Percentiles rank a stretch among this genome's conserved stretches.
Evolutionary conservation across 345 rosid genomes (phyloP).

Genomic region (Populus ilicifolia): DNA sequence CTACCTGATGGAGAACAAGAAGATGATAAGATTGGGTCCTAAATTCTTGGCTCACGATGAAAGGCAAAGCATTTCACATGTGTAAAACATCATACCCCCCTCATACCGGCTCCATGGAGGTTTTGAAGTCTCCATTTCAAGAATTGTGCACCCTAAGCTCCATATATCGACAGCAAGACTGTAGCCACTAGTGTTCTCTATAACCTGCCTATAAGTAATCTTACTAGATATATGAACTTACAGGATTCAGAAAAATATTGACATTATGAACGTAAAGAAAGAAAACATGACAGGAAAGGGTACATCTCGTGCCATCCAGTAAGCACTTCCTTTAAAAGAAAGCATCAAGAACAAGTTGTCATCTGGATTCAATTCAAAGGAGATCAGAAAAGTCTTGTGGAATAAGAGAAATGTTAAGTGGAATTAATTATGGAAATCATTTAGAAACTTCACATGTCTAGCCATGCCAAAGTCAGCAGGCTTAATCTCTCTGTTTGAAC

Average conservation of each 20-base stretch:
- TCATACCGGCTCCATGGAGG: conserved; percentile 92
- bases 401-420: no score
- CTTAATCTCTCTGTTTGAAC: conserved; percentile 90
- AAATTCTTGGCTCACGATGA: no score
- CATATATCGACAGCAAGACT: conserved; percentile 79
- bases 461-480: conserved; percentile 98
- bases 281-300: background rate
- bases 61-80: background rate
- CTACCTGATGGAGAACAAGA: conserved; percentile 53
- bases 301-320: no score
- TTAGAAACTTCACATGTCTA: conserved; percentile 54
- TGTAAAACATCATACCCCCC: conserved; percentile 59
- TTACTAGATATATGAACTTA: no score
- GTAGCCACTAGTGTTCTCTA: conserved; percentile 83
- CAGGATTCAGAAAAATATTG: no score
- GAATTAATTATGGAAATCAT: background rate
- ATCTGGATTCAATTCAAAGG: conserved; percentile 37
- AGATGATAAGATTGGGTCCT: no score
- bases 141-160: conserved; percentile 96
- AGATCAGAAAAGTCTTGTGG: no score
- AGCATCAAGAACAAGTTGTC: conserved; percentile 71
- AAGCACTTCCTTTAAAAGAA: conserved; percentile 79
- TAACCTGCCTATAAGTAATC: conserved; percentile 49
- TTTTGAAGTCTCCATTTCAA: conserved; percentile 92
- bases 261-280: background rate